phyloP scores from a whole-genome alignment of 2,329 filamentous ascomycete species.

The Cercospora sesami region DNA sequence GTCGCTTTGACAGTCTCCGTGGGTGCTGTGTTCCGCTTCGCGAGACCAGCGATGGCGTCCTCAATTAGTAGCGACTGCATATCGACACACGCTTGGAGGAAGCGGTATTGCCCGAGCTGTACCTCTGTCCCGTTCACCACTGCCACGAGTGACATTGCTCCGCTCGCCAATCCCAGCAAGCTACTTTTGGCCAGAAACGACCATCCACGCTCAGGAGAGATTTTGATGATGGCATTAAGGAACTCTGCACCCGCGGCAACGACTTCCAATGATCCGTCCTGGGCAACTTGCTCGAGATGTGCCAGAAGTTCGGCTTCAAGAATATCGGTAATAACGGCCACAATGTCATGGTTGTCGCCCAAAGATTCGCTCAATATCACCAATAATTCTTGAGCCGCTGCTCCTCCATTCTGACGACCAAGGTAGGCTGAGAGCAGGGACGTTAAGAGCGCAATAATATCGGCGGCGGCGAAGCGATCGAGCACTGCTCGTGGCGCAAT shows the following conservation, averaged over 20 bases:
- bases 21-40: conserved; percentile 60
- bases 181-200: conserved; percentile 81
- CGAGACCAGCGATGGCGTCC: conserved; percentile 68
- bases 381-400: conserved; percentile 49
- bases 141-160: conserved; percentile 71
- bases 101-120: conserved; percentile 70
- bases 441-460: conserved; percentile 72
- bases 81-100: conserved; percentile 70
- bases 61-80: conserved; percentile 75
- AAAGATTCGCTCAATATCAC: conserved; percentile 53
- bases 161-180: conserved; percentile 73
- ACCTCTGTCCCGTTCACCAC: conserved; percentile 83
- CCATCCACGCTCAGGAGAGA: conserved; percentile 85
- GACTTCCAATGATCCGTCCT: conserved; percentile 65
- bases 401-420: conserved; percentile 32
- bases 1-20: conserved; percentile 7
- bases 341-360: conserved; percentile 66
- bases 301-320: conserved; percentile 67
- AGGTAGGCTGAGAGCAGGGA: conserved; percentile 58
- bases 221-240: conserved; percentile 66
- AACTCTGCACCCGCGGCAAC: conserved; percentile 78
- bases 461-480: conserved; percentile 63
- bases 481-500: conserved; percentile 37
- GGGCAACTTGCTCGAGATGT: conserved; percentile 55
- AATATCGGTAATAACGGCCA: conserved; percentile 78